A percentile compares a stretch with the other conserved stretches of the same genome.
phyloP scores from a whole-genome alignment of 169 alveolate genomes.

The Eimeria sp. region DNA sequence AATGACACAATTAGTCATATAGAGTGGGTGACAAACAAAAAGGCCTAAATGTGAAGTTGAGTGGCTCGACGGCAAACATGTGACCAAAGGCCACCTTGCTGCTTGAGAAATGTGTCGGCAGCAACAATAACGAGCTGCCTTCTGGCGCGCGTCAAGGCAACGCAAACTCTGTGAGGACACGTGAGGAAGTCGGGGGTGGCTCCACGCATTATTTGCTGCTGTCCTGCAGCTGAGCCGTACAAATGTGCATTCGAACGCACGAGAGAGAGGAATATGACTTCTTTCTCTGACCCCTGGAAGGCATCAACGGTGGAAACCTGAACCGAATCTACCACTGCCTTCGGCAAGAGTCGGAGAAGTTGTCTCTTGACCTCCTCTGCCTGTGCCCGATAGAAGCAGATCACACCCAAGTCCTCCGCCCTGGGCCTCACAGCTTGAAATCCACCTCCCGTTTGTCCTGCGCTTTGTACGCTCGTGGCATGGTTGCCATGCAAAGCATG shows the following conservation, averaged over 20 bases:
- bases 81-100: slow-evolving; percentile 22
- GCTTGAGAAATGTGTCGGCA: slow-evolving; percentile 21
- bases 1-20: too few species aligned
- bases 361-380: slow-evolving; percentile 33
- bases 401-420: slow-evolving; percentile 77
- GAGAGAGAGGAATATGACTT: slow-evolving; percentile 78
- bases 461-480: not conserved
- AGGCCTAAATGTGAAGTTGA: not conserved
- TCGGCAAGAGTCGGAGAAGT: slow-evolving; percentile 22
- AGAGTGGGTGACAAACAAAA: not conserved
- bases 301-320: slow-evolving; percentile 84
- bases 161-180: slow-evolving; percentile 79
- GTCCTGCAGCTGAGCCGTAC: not conserved
- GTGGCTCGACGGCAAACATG: slow-evolving; percentile 54
- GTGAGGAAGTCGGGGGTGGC: slow-evolving; percentile 36
- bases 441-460: not conserved
- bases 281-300: slow-evolving; percentile 84
- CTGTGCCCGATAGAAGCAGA: slow-evolving; percentile 77
- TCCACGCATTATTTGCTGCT: not conserved
- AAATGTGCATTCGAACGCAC: slow-evolving; percentile 65
- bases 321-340: not conserved
- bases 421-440: not conserved
- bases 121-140: slow-evolving; percentile 79
- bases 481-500: not conserved
- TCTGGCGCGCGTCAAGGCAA: slow-evolving; percentile 81